Percentiles rank a stretch among this genome's conserved stretches.
Conservation (phyloP, 352 stramenopile genomes). For the Peronospora destructor region DNA sequence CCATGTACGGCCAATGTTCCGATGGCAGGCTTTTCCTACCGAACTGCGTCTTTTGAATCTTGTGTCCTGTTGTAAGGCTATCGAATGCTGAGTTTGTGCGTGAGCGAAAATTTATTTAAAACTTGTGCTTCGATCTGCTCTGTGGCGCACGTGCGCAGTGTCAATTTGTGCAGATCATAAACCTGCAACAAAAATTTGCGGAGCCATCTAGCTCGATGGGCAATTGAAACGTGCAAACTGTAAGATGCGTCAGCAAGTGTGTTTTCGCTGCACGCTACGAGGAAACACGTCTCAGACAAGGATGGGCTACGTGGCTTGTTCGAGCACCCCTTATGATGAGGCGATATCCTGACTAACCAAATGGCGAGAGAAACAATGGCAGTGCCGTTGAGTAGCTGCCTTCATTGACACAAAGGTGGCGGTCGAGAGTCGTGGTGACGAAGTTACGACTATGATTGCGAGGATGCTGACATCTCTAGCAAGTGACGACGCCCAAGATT, state of each 20-base stretch:
- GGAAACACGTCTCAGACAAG: conserved; percentile 8
- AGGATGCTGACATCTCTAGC: neutral
- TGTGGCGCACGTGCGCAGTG: conserved; percentile 21
- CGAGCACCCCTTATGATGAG: neutral
- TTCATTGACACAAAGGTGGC: neutral
- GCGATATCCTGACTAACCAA: conserved; percentile 13
- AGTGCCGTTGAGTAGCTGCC: neutral
- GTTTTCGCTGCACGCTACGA: conserved; percentile 24
- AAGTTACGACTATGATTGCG: neutral
- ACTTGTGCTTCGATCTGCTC: conserved; percentile 8
- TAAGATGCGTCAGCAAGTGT: conserved; percentile 5
- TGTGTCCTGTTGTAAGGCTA: conserved; percentile 16
- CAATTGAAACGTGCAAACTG: conserved; percentile 4
- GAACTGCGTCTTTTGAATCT: conserved; percentile 12
- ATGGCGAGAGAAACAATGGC: conserved; percentile 8
- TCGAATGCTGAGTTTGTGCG: conserved; percentile 3
- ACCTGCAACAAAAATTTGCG: conserved; percentile 4
- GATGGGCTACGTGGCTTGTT: conserved; percentile 17
- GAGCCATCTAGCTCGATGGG: conserved; percentile 12
- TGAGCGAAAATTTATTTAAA: conserved; percentile 10
- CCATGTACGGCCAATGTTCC: conserved; percentile 19
- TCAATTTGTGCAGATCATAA: conserved; percentile 23
- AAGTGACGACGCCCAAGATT: neutral
- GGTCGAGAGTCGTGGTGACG: neutral
- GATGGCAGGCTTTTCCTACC: conserved; percentile 18